Evolutionary conservation across 2,329 filamentous ascomycete genomes (phyloP), one percentile per base, ranked within the genome.

Genomic region (Aquanectria penicillioides): DNA sequence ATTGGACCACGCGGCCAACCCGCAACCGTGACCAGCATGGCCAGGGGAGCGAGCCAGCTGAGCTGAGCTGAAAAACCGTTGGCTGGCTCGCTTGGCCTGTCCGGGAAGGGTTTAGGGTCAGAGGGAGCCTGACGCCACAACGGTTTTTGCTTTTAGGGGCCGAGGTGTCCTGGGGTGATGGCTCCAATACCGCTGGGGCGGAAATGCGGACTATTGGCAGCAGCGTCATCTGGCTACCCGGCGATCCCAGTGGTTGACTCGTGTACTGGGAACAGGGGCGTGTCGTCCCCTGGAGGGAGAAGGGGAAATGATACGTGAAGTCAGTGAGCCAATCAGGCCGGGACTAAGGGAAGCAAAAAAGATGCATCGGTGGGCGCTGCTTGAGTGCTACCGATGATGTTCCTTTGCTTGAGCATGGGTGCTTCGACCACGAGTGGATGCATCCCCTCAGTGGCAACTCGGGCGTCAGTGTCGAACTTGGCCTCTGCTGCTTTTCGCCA

Each of bases 1-100:
- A 68, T 67, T 69, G 64, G 64, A 28, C 37, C 49, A 57, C 28
- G 25, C 25, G 48, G 34, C 36, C 33, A 37, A 31, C 50, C 44
- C 31, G 34, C 49, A 51, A 29, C 40, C 62, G 57, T 37, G 40
- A 17, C 50, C 40, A 46, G 17, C 41, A 44, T 31, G 31, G 17
- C 15, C 29, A 48, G 34, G 40, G 37, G 31, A 44, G 44, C 37
- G 29, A 43, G 50, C 58, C 56, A 68, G 65, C 65, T 67, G 65
- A 67, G 66, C 60, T 62, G 66, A 69, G 66, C 66, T 69, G 67
- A 69, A 67, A 69, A 69, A 67, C 67, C 67, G 67, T 69, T 69
- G 59, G 46, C 54, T 47, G 44, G 61, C 51, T 59, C 57, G 54
- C 66, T 69, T 68, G 60, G 64, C 58, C 46, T 47, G 29, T 40